Percentiles rank a stretch among this genome's conserved stretches.
Conservation (phyloP, 1,284 basidiomycete genomes). For the Rhodotorula sp. region DNA sequence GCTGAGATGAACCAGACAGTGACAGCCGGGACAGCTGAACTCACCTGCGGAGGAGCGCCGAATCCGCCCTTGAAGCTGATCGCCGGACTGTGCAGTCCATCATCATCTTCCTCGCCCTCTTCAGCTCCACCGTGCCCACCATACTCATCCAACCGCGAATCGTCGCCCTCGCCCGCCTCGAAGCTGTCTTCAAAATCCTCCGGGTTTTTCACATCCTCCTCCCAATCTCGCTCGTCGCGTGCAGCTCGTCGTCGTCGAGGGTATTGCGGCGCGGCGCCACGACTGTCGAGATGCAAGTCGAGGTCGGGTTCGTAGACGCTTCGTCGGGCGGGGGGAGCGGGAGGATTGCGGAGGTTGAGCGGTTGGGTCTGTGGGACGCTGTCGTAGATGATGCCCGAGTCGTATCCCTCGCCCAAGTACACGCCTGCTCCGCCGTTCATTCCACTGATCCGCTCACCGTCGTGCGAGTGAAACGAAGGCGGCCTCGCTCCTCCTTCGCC, state of each 20-base stretch:
- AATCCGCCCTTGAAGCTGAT: constrained; percentile 35
- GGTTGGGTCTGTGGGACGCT: too few relatives aligned
- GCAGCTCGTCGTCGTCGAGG: background rate
- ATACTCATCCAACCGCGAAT: constrained; percentile 1
- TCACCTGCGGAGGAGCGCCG: constrained; percentile 34
- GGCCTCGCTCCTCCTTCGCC: background rate
- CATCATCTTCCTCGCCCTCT: constrained; percentile 1
- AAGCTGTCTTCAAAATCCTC: constrained; percentile 33
- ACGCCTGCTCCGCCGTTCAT: background rate
- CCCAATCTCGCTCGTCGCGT: constrained; percentile 7
- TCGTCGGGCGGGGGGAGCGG: too few relatives aligned
- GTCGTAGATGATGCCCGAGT: background rate
- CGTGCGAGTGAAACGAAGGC: constrained; percentile 8
- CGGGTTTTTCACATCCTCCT: constrained; percentile 23
- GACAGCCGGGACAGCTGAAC: background rate
- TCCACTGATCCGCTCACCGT: background rate
- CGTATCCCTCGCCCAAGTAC: constrained; percentile 7
- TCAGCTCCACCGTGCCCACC: constrained; percentile 1
- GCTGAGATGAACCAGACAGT: too few relatives aligned
- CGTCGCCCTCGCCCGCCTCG: constrained; percentile 14
- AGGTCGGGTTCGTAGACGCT: constrained; percentile 8
- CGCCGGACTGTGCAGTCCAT: constrained; percentile 18
- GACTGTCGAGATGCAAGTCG: constrained; percentile 12
- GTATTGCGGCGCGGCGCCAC: background rate
- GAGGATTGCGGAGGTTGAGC: too few relatives aligned